Base-by-base conservation (phyloP, 2,329 filamentous ascomycete species). In the Lecanosticta acicola region DNA sequence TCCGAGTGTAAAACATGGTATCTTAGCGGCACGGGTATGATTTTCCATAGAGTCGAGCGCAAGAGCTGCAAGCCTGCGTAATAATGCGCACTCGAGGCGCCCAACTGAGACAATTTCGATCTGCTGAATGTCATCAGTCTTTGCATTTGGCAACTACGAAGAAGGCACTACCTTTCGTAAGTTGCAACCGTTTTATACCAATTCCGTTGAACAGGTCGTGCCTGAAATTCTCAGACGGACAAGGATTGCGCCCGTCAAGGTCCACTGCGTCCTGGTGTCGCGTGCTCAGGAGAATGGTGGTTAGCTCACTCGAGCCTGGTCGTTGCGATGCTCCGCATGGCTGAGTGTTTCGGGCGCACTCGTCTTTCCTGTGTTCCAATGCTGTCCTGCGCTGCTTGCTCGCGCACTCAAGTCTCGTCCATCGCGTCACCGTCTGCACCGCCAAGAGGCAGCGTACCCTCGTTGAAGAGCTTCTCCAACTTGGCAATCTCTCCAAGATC, bases 391-490 rank as follows among this genome's bases (percentile, higher is more conserved):
- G 16, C 18, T 43, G 13, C 17, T 24, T 7, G 3, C 19, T 17
- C 9, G 19, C 10, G 14, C 33, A 3, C 33, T 65, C 60, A 65
- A 24, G 59, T 63, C 48, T 63, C 58, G 40, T 66, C 61, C 62
- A 65, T 64, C 14, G 41, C 56, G 39, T 57, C 59, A 18, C 56
- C 58, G 24, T 54, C 55, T 33, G 51, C 50, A 1, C 64, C 51
- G 10, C 59, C 61, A 19, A 55, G 40, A 2, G 91, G 91, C 66
- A 97, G 76, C 61, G 86, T 76, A 1, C 93, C 93, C 67, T 97
- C 91, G 52, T 87, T 86, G 55, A 97, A 71, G 68, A 93, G 87
- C 73, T 91, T 94, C 73, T 98, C 93, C 63, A 98, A 67, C 56
- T 81, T 78, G 46, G 87, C 84, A 64, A 98, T 94, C 71, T 97